A percentile compares a stretch with the other conserved stretches of the same genome.
These are phyloP conservation scores for Pestalotiopsis fici DNA, from an alignment of 2,329 filamentous ascomycete species.

Conservation along the genomic window DNA sequence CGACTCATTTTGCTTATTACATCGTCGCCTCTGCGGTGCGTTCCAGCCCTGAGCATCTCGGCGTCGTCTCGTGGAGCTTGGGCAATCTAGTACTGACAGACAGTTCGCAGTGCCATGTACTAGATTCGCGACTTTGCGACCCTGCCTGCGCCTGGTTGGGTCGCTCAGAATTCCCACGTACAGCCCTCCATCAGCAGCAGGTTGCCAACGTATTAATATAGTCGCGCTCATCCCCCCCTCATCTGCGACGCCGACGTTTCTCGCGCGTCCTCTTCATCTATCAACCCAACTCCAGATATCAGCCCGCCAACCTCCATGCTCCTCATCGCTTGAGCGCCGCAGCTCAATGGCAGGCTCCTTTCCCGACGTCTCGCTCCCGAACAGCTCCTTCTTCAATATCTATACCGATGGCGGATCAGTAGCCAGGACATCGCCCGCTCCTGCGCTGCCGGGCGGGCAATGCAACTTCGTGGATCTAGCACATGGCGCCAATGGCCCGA, in stretches of 20 bases:
- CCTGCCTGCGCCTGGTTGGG: conserved; percentile 29
- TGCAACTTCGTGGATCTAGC: conserved; percentile 61
- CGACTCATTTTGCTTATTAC: conserved; percentile 2
- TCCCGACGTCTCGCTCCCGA: conserved; percentile 44
- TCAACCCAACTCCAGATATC: background rate
- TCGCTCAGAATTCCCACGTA: conserved; percentile 20
- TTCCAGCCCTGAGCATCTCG: conserved; percentile 18
- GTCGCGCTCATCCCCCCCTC: background rate
- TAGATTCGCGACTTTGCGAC: conserved; percentile 33
- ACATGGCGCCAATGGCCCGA: conserved; percentile 50
- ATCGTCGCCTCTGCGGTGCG: conserved; percentile 20
- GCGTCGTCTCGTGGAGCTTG: conserved; percentile 16
- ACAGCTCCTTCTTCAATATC: conserved; percentile 54
- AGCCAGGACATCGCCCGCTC: conserved; percentile 24
- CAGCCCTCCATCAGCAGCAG: conserved; percentile 11
- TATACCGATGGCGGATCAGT: conserved; percentile 47
- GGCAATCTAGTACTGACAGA: conserved; percentile 24
- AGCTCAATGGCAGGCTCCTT: conserved; percentile 55
- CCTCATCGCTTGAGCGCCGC: conserved; percentile 28
- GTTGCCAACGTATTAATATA: conserved; percentile 7
- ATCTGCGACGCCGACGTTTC: too few species aligned
- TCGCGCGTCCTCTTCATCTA: conserved; percentile 1
- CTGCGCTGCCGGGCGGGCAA: conserved; percentile 48
- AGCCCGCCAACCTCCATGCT: conserved; percentile 25
- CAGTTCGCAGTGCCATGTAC: conserved; percentile 36